Base-by-base conservation (phyloP, 1,284 basidiomycete genomes). In the Mixia osmundae region DNA sequence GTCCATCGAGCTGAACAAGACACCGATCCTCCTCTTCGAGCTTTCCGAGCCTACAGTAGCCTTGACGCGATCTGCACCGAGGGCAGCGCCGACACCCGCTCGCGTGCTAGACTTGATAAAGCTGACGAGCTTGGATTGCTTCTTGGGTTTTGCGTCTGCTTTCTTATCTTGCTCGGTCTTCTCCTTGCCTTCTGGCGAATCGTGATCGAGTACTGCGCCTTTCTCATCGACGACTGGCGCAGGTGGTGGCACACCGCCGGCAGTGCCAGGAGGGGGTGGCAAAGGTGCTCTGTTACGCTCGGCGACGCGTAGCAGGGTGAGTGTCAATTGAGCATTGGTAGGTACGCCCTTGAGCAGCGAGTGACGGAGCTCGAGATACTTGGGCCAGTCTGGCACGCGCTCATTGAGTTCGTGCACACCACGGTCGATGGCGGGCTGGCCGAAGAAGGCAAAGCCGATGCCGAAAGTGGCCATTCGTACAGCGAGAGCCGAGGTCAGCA, bases 251-350 rank as follows among this genome's bases (percentile, higher is more conserved):
- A 8, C 8, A 25, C n/a, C 25, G 25, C 8, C 8, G 25, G n/a
- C 14, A 29, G 27, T 29, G 12, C 14, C 47, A 18, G 60, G 59
- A 6, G 63, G 61, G 3, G 61, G 61, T 1, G 62, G 63, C 0
- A 65, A 42, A 0, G 63, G 64, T 0, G 55, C 49, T 30, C 60
- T 57, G 29, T 54, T 51, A 1, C 52, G 54, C 45, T 67, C 65
- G 5, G 57, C 61, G 14, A 66, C 58, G 4, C 65, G 57, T 4
- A 67, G 51, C 20, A 68, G 49, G 15, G 65, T 65, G 8, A 68
- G 49, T 0, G 64, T 62, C 14, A 68, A 57, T 46, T 69, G 67
- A 4, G 64, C 63, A 42, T 68, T 64, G 33, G 66, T 68, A 2
- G 67, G 67, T 0, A 66, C 64, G 6, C 64, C 61, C 21, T 55